Conservation (phyloP, 2,329 filamentous ascomycete genomes). For the Chaetomiaceae sp. region DNA sequence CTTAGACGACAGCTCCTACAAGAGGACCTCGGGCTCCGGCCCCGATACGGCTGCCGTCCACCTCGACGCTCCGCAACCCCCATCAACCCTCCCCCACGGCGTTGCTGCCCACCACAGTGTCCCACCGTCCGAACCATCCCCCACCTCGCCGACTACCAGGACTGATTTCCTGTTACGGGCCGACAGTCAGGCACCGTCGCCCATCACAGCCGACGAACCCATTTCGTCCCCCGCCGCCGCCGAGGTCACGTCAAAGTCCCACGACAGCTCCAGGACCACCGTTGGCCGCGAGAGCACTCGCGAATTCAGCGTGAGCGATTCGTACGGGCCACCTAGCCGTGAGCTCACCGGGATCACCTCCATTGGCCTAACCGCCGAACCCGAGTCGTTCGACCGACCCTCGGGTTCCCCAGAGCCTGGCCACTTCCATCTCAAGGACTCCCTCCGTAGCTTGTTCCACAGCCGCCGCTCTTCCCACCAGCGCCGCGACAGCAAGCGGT, state of each 20-base stretch:
- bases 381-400: constrained; percentile 20
- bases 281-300: constrained; percentile 19
- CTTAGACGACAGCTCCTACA: constrained; percentile 18
- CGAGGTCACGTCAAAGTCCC: constrained; percentile 5
- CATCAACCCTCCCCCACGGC: constrained; percentile 14
- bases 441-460: constrained; percentile 19
- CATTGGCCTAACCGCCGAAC: constrained; percentile 24
- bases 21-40: constrained; percentile 15
- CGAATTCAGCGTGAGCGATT: constrained; percentile 22
- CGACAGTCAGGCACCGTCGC: constrained; percentile 9
- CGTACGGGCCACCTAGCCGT: constrained; percentile 20
- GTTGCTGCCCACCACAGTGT: constrained; percentile 20
- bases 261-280: constrained; percentile 15
- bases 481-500: constrained; percentile 23
- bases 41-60: constrained; percentile 8
- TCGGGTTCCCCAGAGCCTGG: constrained; percentile 12
- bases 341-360: constrained; percentile 18
- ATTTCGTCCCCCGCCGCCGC: constrained; percentile 5
- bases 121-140: constrained; percentile 22
- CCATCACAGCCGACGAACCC: constrained; percentile 14
- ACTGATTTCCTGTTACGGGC: constrained; percentile 8
- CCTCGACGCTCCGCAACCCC: constrained; percentile 12
- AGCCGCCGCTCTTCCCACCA: constrained; percentile 16
- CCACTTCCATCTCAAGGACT: constrained; percentile 18
- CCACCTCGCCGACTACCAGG: constrained; percentile 16